Percentiles rank a stretch among this genome's conserved stretches.
Conservation (phyloP, 768 basidiomycete genomes). For the Panaeolus cyanescens region DNA sequence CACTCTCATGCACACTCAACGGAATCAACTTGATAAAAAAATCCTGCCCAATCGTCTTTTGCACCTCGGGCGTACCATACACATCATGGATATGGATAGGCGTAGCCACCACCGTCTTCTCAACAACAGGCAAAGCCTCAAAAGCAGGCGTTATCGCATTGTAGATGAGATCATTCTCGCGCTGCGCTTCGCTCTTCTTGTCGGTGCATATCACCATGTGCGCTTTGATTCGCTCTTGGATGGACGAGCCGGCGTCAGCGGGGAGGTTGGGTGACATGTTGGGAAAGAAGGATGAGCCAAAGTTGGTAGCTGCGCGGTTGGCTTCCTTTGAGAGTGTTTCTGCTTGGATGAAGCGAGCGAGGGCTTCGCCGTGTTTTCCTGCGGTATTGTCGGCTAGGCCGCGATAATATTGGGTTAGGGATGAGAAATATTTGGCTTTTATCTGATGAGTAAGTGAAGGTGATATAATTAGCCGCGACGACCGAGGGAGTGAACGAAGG, state of each 20-base stretch:
- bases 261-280: conserved; percentile 82
- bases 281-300: conserved; percentile 70
- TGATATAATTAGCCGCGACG: neutral
- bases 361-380: conserved; percentile 83
- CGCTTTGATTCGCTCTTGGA: conserved; percentile 82
- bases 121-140: conserved; percentile 78
- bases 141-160: conserved; percentile 83
- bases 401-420: conserved; percentile 86
- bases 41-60: conserved; percentile 92
- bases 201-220: conserved; percentile 80
- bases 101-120: conserved; percentile 80
- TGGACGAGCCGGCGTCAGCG: conserved; percentile 77
- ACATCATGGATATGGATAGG: conserved; percentile 94
- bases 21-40: conserved; percentile 88
- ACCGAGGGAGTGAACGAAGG: neutral
- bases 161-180: conserved; percentile 98
- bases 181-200: conserved; percentile 69
- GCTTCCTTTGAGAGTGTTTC: conserved; percentile 86
- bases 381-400: conserved; percentile 74
- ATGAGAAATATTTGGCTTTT: conserved; percentile 89
- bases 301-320: conserved; percentile 62
- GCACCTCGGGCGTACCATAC: conserved; percentile 87
- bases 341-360: conserved; percentile 77
- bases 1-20: conserved; percentile 92
- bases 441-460: conserved; percentile 55